These are phyloP conservation scores for Isatis tinctoria DNA, from an alignment of 345 rosid species.

Conservation along the genomic window DNA sequence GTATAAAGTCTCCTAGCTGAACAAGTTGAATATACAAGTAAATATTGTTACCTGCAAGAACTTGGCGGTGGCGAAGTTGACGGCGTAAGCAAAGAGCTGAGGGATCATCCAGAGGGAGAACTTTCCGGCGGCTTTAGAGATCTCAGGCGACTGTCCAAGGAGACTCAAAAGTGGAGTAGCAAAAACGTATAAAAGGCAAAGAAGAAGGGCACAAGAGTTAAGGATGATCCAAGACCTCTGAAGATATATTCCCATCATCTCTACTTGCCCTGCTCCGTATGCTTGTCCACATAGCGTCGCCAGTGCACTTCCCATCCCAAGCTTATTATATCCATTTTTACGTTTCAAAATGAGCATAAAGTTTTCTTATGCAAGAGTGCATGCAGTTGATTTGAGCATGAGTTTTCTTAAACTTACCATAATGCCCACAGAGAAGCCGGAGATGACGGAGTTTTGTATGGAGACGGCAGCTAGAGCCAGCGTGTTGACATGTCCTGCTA, in stretches of 20 bases:
- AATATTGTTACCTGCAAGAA: constrained; percentile 44
- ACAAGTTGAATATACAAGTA: no score
- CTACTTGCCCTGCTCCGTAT: constrained; percentile 59
- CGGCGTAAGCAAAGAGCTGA: constrained; percentile 58
- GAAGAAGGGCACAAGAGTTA: constrained; percentile 37
- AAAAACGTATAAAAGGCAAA: constrained; percentile 46
- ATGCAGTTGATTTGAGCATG: no score
- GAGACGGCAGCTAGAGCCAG: no score
- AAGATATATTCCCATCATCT: constrained; percentile 73
- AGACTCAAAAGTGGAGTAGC: constrained; percentile 40
- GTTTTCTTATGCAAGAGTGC: no score
- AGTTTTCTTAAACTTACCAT: no score
- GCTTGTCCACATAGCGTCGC: constrained; percentile 89
- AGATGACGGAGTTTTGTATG: no score
- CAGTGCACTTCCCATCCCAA: constrained; percentile 85
- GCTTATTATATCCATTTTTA: constrained; percentile 25
- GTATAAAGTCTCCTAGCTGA: background rate
- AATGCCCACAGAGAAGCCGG: no score
- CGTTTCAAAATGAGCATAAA: background rate
- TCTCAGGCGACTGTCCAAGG: constrained; percentile 53
- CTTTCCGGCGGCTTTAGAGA: constrained; percentile 54
- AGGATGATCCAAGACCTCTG: constrained; percentile 78
- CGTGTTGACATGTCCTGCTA: constrained; percentile 49
- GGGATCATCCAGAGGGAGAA: constrained; percentile 68
- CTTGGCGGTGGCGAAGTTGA: constrained; percentile 71